These are phyloP conservation scores for Ophiostoma quercus DNA, from an alignment of 2,329 filamentous ascomycete species.

Conservation along the genomic window DNA sequence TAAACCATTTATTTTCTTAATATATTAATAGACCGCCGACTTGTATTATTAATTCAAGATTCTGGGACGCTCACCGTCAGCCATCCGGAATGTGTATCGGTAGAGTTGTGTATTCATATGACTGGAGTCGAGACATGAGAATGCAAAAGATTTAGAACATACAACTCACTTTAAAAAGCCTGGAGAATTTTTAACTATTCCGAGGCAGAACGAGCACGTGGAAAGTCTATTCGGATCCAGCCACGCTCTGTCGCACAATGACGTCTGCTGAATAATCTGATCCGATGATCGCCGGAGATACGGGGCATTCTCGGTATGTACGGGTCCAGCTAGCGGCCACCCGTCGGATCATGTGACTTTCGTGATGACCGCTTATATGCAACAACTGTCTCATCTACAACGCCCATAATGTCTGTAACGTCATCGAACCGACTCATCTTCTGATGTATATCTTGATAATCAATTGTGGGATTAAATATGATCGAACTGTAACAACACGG, in stretches of 20 bases:
- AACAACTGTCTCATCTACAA: not conserved
- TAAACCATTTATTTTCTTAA: not conserved
- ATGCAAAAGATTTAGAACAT: not conserved
- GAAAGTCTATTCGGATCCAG: not conserved
- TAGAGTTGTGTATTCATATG: not conserved
- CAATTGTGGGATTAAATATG: too few species aligned
- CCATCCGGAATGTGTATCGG: not conserved
- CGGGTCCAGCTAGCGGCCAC: not conserved
- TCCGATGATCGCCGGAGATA: not conserved
- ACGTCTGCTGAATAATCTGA: slow-evolving; percentile 4
- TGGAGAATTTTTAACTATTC: not conserved
- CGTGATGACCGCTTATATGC: not conserved
- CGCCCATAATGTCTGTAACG: not conserved
- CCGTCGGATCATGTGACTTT: not conserved
- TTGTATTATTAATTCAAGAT: not conserved
- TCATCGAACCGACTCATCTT: not conserved
- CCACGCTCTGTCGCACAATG: not conserved
- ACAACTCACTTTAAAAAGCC: not conserved
- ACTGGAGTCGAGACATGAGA: not conserved
- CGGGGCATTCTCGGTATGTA: slow-evolving; percentile 2
- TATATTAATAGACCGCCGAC: not conserved
- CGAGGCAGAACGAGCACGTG: not conserved
- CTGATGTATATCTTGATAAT: too few species aligned
- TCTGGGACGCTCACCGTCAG: not conserved
- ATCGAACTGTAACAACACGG: too few species aligned